A percentile compares a stretch with the other conserved stretches of the same genome.
phyloP scores from a whole-genome alignment of 2,329 filamentous ascomycete species.

The Aspergillus melleus region DNA sequence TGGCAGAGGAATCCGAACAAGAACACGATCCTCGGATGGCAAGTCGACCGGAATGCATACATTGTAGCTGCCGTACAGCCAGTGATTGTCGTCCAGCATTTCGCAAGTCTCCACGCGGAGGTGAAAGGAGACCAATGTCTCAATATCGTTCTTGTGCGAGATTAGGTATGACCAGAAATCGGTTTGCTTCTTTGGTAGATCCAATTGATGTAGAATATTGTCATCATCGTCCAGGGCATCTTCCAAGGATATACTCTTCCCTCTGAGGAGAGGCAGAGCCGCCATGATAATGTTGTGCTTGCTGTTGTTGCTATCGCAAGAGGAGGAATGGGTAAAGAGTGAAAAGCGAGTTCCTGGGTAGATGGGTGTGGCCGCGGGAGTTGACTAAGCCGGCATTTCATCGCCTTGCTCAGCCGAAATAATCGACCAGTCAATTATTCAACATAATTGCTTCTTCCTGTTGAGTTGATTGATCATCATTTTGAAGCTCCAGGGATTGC shows the following conservation, averaged over 20 bases:
- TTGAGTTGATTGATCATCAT: too few relatives aligned
- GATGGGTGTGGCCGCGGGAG: too few relatives aligned
- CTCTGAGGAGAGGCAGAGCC: not conserved
- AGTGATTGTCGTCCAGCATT: not conserved
- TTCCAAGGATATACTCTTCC: not conserved
- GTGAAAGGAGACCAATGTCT: not conserved
- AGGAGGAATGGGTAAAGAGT: too few relatives aligned
- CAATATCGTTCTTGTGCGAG: not conserved
- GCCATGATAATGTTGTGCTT: not conserved
- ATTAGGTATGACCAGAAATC: not conserved
- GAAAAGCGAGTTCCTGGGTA: too few relatives aligned
- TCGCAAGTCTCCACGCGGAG: not conserved
- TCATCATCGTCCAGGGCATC: constrained; percentile 1
- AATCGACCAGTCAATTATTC: too few relatives aligned
- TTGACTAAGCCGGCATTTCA: too few relatives aligned
- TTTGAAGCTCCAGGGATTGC: too few relatives aligned
- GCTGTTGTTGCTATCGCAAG: too few relatives aligned
- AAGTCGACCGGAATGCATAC: not conserved
- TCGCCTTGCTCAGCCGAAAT: too few relatives aligned
- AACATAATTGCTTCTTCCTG: too few relatives aligned
- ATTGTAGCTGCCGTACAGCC: constrained; percentile 1
- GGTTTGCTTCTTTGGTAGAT: not conserved
- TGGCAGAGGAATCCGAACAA: too few relatives aligned
- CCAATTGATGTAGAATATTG: not conserved
- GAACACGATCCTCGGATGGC: too few relatives aligned